Base-by-base conservation (phyloP, 306 rosid genomes). In the Hippophae tibetana region DNA sequence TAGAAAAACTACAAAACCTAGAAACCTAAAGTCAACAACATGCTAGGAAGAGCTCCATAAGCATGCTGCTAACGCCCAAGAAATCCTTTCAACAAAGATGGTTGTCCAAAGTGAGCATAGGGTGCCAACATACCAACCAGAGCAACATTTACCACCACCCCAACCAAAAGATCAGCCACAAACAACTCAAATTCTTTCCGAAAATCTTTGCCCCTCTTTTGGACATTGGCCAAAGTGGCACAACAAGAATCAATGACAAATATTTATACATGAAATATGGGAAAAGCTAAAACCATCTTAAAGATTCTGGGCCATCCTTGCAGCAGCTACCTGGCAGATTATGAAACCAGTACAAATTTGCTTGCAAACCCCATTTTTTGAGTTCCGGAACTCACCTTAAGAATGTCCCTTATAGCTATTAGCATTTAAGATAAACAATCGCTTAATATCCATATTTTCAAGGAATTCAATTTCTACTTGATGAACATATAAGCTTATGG, bases 221-320 rank as follows among this genome's bases (percentile, higher is more conserved):
- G 83, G 63, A 74, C 79, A 74, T 78, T 79, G 50, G 83, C 79
- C 47, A 74, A 74, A 5, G 82, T 73, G 56, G 77, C 72, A 73
- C 95, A 90, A 64, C 81, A 72, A 56, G 94, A 77, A 74, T 90
- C 95, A 58, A 62, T 43, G 56, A 58, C 6, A 12, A 44, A 27
- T 13, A 55, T 46, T 48, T 11, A 47, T 18, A 43, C 8, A 10
- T 59, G 54, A 56, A 9, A 63, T 48, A n/a, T 13, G 13, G 52
- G 54, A 60, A 52, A 74, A 13, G 46, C n/a, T 46, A 55, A 57
- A 9, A 71, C 44, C 54, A 42, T 31, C 52, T 23, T 23, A 63
- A 66, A 55, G 52, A 61, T 14, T 10, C 14, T 11, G n/a, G 14
- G 52, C 52, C 52, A 48, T 7, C 6, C 10, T 2, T 48, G 14